Conservation (phyloP, 805 yeast genomes). For the Ogataea minuta region DNA sequence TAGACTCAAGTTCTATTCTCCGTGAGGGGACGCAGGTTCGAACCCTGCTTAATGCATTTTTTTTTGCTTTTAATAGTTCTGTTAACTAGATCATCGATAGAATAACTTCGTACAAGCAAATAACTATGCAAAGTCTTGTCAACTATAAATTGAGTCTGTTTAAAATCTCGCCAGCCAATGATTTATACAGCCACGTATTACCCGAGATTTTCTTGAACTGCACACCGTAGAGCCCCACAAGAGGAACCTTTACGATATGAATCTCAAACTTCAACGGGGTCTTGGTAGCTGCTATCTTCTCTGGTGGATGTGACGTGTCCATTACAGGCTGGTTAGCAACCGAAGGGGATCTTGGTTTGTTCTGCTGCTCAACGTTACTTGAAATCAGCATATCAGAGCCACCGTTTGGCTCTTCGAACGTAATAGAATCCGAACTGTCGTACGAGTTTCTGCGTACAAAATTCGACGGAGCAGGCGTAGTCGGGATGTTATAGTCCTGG, state of each 20-base stretch:
- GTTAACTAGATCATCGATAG: too few species aligned
- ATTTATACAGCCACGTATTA: conserved; percentile 92
- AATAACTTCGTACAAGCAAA: too few species aligned
- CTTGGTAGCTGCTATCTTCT: conserved; percentile 28
- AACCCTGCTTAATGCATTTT: conserved; percentile 31
- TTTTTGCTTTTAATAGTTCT: conserved; percentile 9
- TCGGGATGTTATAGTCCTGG: conserved; percentile 45
- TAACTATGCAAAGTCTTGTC: conserved; percentile 1
- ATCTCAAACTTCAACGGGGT: conserved; percentile 86
- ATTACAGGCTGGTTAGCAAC: conserved; percentile 9
- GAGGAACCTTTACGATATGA: conserved; percentile 87
- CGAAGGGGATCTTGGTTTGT: conserved; percentile 21
- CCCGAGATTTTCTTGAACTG: conserved; percentile 93
- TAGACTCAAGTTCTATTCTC: conserved; percentile 33
- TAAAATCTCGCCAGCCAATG: conserved; percentile 82
- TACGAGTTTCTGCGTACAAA: conserved; percentile 35
- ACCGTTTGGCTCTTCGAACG: conserved; percentile 51
- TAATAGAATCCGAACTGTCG: conserved; percentile 61
- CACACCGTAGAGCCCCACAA: conserved; percentile 87
- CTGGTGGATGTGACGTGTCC: conserved; percentile 7
- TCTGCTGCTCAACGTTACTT: conserved; percentile 53
- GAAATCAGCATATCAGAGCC: conserved; percentile 61
- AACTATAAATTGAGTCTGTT: conserved; percentile 60
- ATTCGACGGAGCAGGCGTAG: conserved; percentile 40
- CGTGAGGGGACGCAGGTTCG: conserved; percentile 34